Evolutionary conservation across 78 protist species (phyloP).

Genomic region (Dictyostelium citrinum): DNA sequence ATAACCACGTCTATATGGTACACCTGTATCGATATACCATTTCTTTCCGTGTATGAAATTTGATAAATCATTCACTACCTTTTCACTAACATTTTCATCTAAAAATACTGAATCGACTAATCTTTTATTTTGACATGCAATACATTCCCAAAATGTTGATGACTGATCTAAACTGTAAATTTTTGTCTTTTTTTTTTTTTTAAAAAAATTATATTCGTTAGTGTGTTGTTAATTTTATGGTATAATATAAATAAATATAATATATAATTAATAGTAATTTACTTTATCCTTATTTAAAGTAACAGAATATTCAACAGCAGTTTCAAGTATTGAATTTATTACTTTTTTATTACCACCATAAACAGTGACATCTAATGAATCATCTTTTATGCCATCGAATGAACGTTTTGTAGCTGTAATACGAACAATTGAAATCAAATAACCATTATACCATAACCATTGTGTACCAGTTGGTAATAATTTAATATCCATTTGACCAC

Average conservation of each 20-base stretch:
- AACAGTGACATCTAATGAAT: slow-evolving; percentile 11
- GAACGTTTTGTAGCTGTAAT: background rate
- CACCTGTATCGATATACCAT: slow-evolving; percentile 76
- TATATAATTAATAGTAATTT: background rate
- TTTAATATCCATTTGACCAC: background rate
- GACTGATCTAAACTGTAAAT: slow-evolving; percentile 33
- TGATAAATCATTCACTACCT: slow-evolving; percentile 42
- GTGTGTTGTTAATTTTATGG: too few species aligned
- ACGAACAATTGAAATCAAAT: background rate
- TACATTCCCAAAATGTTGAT: slow-evolving; percentile 49
- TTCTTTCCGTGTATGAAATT: slow-evolving; percentile 63
- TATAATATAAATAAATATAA: too few species aligned
- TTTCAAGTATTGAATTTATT: background rate
- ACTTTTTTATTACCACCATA: background rate
- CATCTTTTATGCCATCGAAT: slow-evolving; percentile 36
- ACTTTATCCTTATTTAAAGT: slow-evolving; percentile 53
- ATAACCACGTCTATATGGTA: slow-evolving; percentile 82
- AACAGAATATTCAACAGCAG: slow-evolving; percentile 26
- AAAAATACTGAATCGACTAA: slow-evolving; percentile 67
- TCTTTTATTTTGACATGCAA: slow-evolving; percentile 60
- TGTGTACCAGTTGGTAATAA: slow-evolving; percentile 3
- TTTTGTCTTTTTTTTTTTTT: slow-evolving; percentile 26
- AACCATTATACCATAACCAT: slow-evolving; percentile 27
- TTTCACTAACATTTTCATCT: slow-evolving; percentile 7
- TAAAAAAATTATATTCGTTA: background rate